phyloP scores from a whole-genome alignment of 208 protist genomes.

The Angomonas ambiguus region DNA sequence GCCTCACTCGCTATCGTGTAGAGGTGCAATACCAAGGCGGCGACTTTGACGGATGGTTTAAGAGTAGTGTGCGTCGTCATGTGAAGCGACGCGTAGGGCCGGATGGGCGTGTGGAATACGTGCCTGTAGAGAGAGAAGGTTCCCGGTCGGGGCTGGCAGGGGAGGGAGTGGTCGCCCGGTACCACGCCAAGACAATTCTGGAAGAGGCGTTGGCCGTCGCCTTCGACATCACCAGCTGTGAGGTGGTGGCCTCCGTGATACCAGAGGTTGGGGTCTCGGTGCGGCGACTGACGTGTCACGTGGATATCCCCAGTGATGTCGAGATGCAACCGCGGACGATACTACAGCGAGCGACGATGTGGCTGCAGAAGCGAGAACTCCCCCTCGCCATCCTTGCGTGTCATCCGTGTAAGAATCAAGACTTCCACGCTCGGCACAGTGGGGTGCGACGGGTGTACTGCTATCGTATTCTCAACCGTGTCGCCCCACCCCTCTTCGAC shows the following conservation, averaged over 20 bases:
- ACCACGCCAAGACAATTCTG: conserved; percentile 43
- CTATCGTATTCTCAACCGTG: conserved; percentile 88
- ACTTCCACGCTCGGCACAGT: conserved; percentile 84
- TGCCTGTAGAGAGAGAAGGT: background rate
- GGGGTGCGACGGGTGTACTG: conserved; percentile 77
- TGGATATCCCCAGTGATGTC: conserved; percentile 72
- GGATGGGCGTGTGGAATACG: background rate
- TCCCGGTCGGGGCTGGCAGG: conserved; percentile 14
- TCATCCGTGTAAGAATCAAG: conserved; percentile 64
- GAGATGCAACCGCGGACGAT: conserved; percentile 86
- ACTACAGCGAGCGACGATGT: conserved; percentile 78
- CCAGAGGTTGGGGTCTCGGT: conserved; percentile 77
- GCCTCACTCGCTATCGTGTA: conserved; percentile 81
- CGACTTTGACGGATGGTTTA: conserved; percentile 88
- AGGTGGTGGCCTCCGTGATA: conserved; percentile 62
- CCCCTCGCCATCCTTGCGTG: conserved; percentile 75
- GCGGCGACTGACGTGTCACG: conserved; percentile 76
- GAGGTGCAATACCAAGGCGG: conserved; percentile 87
- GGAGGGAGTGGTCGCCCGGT: background rate
- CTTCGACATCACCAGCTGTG: conserved; percentile 50
- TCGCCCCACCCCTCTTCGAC: conserved; percentile 84
- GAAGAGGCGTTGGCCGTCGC: conserved; percentile 83
- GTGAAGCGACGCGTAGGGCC: background rate
- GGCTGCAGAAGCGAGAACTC: conserved; percentile 68
- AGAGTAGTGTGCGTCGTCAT: conserved; percentile 45